Conservation (phyloP, 148 eudicot genomes). For the Amaranthus cruentus region DNA sequence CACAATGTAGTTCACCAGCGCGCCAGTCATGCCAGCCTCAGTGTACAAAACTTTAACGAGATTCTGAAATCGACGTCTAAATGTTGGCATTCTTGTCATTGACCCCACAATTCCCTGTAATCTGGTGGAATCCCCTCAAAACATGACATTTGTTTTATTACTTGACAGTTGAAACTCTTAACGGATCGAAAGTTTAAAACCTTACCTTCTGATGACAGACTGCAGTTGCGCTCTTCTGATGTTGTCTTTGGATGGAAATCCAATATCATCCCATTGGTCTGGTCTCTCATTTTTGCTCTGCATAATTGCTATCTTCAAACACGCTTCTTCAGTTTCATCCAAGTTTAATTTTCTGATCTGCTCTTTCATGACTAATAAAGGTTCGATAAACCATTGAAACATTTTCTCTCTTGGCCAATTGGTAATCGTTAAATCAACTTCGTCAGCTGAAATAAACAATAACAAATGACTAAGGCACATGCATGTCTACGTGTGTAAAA, state of each 20-base stretch:
- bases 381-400: conserved; percentile 72
- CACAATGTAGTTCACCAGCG: conserved; percentile 28
- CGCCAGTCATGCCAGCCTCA: conserved; percentile 57
- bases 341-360: conserved; percentile 58
- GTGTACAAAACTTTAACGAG: conserved; percentile 63
- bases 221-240: conserved; percentile 84
- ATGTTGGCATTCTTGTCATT: conserved; percentile 77
- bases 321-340: conserved; percentile 52
- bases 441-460: conserved; percentile 43
- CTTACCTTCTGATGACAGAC: conserved; percentile 65
- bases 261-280: conserved; percentile 70
- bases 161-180: background rate
- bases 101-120: conserved; percentile 80
- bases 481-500: background rate
- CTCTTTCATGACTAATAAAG: conserved; percentile 73
- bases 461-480: background rate
- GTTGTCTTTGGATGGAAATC: conserved; percentile 58
- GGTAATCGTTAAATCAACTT: conserved; percentile 45
- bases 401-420: conserved; percentile 68
- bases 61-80: conserved; percentile 63
- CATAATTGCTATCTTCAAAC: conserved; percentile 53
- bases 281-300: conserved; percentile 52
- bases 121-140: conserved; percentile 25
- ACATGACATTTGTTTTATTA: background rate
- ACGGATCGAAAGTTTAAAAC: background rate